phyloP scores from a whole-genome alignment of 2,329 filamentous ascomycete species.

The Aspergillus sp. region DNA sequence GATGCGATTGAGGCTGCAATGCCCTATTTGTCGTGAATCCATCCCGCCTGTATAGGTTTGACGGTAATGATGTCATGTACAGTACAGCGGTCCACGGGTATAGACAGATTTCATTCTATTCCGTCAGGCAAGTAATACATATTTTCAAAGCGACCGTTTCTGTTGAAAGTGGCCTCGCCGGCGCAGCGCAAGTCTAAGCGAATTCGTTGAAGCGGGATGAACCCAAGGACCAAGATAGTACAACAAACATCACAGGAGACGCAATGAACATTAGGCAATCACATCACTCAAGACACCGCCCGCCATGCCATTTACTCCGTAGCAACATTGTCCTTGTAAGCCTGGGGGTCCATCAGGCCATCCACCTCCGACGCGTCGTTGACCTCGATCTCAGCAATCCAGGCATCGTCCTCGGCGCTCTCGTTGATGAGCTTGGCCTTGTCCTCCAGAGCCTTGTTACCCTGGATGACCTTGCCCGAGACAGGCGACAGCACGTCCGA shows the following conservation, averaged over 20 bases:
- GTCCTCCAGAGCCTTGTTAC: constrained; percentile 69
- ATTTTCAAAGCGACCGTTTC: constrained; percentile 5
- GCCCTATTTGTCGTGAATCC: constrained; percentile 87
- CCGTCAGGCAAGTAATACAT: constrained; percentile 1
- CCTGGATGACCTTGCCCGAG: constrained; percentile 62
- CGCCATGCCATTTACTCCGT: constrained; percentile 31
- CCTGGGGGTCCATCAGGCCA: constrained; percentile 63
- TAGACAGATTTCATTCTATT: not conserved
- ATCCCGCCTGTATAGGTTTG: constrained; percentile 63
- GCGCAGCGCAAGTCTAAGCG: constrained; percentile 10
- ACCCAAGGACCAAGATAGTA: constrained; percentile 4
- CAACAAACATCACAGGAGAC: constrained; percentile 2
- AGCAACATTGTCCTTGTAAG: constrained; percentile 65
- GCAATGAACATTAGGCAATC: constrained; percentile 1
- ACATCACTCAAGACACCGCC: constrained; percentile 1
- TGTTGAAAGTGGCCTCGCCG: constrained; percentile 16
- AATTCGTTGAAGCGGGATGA: constrained; percentile 14
- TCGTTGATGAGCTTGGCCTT: constrained; percentile 83
- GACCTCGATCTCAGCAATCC: constrained; percentile 84
- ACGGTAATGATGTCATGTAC: not conserved
- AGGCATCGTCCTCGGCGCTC: constrained; percentile 80
- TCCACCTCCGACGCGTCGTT: constrained; percentile 62
- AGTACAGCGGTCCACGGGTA: not conserved
- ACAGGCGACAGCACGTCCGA: constrained; percentile 92
- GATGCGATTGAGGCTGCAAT: constrained; percentile 89